phyloP scores from a whole-genome alignment of 306 rosid genomes.

The Datisca glomerata region DNA sequence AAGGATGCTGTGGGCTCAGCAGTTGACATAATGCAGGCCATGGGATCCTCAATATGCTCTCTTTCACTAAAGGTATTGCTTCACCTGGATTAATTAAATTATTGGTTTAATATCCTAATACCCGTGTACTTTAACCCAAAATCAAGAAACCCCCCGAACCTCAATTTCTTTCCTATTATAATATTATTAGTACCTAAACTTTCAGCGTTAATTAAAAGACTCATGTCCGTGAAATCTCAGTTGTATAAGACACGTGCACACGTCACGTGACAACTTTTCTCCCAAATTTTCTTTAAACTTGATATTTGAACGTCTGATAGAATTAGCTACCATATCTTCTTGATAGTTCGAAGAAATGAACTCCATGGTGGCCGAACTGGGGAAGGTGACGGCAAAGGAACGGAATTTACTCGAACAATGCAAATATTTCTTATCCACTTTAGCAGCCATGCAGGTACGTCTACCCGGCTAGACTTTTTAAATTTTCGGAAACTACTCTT shows the following conservation, averaged over 20 bases:
- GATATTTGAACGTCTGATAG: too few relatives aligned
- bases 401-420: background rate
- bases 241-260: too few relatives aligned
- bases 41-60: constrained; percentile 76
- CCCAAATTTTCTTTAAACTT: too few relatives aligned
- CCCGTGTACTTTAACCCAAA: too few relatives aligned
- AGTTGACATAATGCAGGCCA: constrained; percentile 90
- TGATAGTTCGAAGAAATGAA: constrained; percentile 1
- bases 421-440: background rate
- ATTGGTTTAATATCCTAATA: too few relatives aligned
- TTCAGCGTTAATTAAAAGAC: too few relatives aligned
- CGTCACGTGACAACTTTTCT: too few relatives aligned
- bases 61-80: constrained; percentile 50
- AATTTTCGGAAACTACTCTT: background rate
- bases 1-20: constrained; percentile 84
- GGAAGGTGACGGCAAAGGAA: constrained; percentile 1
- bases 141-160: too few relatives aligned
- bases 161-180: too few relatives aligned
- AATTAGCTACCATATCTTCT: background rate
- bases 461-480: background rate
- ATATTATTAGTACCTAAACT: too few relatives aligned
- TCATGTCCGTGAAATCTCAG: too few relatives aligned
- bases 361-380: background rate
- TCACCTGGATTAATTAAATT: too few relatives aligned
- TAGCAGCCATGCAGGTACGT: constrained; percentile 2